Conservation (phyloP, 192 early-diverging fungal genomes). For the Coemansia sp. region DNA sequence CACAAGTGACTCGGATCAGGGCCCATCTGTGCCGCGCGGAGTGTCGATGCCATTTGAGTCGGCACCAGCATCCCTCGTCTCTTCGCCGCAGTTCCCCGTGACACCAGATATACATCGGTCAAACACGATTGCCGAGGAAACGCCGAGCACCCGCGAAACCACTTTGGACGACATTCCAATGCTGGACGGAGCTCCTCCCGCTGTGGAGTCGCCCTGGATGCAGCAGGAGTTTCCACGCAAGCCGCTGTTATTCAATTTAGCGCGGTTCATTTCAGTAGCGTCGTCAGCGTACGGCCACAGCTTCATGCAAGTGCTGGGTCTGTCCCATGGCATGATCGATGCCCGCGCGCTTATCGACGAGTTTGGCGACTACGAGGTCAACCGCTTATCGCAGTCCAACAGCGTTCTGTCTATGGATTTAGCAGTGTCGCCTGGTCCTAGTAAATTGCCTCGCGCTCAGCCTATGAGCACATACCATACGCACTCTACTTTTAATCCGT, state of each 20-base stretch:
- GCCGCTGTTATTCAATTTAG: constrained; percentile 68
- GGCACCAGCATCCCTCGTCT: constrained; percentile 44
- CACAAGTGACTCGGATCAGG: constrained; percentile 9
- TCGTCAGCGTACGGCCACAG: constrained; percentile 73
- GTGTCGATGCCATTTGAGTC: constrained; percentile 35
- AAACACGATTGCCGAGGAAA: background rate
- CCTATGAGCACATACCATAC: constrained; percentile 46
- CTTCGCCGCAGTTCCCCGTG: constrained; percentile 41
- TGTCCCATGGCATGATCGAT: constrained; percentile 49
- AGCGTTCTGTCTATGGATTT: constrained; percentile 29
- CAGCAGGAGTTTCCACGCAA: constrained; percentile 48
- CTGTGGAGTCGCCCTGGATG: constrained; percentile 14
- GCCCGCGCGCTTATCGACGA: constrained; percentile 48
- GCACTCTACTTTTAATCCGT: constrained; percentile 27
- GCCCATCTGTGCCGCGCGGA: background rate
- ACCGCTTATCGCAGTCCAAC: constrained; percentile 18
- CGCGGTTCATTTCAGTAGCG: constrained; percentile 69
- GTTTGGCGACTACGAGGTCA: constrained; percentile 41
- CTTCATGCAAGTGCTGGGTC: constrained; percentile 75
- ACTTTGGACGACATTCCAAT: constrained; percentile 20
- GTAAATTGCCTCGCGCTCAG: constrained; percentile 40
- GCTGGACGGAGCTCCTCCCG: constrained; percentile 51
- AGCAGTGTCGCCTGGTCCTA: constrained; percentile 12
- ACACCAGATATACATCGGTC: constrained; percentile 15
- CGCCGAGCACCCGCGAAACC: background rate